Conservation (phyloP, 495 filamentous ascomycete genomes). For the Trichoderma reesei region DNA sequence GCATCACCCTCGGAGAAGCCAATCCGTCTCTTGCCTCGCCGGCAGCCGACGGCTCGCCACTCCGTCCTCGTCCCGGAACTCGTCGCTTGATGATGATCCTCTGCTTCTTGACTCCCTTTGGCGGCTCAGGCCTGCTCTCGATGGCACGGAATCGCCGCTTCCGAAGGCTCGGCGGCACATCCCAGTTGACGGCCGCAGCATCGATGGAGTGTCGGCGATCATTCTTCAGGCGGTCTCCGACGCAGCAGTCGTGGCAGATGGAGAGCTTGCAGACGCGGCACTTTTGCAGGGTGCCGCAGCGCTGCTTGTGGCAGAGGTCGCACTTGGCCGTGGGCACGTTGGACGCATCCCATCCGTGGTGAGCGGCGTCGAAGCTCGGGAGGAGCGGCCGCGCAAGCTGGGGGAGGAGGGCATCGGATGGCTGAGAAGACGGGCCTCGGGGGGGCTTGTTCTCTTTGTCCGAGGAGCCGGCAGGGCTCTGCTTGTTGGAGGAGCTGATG, state of each 20-base stretch:
- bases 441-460: background rate
- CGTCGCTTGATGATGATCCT: too few species aligned
- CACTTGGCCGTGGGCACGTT: slow-evolving; percentile 8
- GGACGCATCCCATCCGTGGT: background rate
- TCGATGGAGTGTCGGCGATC: background rate
- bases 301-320: background rate
- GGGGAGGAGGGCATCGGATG: background rate
- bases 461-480: background rate
- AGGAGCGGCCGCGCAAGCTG: too few species aligned
- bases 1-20: background rate
- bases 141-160: background rate
- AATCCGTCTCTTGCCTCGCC: background rate
- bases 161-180: background rate
- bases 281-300: slow-evolving; percentile 5
- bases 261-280: slow-evolving; percentile 2
- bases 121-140: background rate
- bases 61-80: background rate
- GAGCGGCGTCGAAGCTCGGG: background rate
- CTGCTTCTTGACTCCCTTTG: too few species aligned
- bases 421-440: background rate
- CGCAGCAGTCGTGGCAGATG: slow-evolving; percentile 4
- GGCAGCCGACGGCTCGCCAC: background rate
- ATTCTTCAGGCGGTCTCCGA: background rate
- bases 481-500: background rate
- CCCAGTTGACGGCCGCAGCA: background rate